Base-by-base conservation (phyloP, 441 rosid genomes). In the Manihot esculenta region DNA sequence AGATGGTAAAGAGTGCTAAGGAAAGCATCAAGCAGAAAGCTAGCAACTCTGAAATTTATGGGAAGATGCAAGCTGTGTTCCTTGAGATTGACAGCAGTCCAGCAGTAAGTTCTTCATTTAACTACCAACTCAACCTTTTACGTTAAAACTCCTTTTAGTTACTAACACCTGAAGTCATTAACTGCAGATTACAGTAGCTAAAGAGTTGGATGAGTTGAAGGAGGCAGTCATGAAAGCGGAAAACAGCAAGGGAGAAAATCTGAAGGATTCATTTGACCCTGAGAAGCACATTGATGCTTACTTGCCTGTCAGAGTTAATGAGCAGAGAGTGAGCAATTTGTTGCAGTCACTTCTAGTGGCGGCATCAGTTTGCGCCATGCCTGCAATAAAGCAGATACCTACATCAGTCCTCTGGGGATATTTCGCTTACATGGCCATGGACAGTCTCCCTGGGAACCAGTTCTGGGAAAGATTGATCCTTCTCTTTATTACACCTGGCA, bases 401-500 rank as follows among this genome's bases (percentile, higher is more conserved):
- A 71, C 89, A 55, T 84, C 89, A 13, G 86, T 84, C 30, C 86
- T 86, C 3, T 86, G 88, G 90, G 88, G 88, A 18, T 86, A 86
- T 74, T 86, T 86, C 10, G 88, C 88, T 0, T 84, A 78, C 77
- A 84, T 86, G 90, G 85, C 88, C 44, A 80, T 86, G 7, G 88
- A 86, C 77, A 84, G 88, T 74, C 84, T 86, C 5, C 87, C 88
- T 0, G 90, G 90, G 17, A 86, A 83, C 72, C 90, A 86, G 53
- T 86, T 84, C 72, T 86, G 90, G 87, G 88, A 84, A 75, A 78
- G 90, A 51, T 33, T 83, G 21, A 76, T 81, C 18, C 82, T 86
- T 21, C 84, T 84, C 69, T 78, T 86, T 75, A 70, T 81, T 56
- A 56, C 78, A 12, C 86, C 86, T 7, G 63, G 74, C 48, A 79